phyloP scores from a whole-genome alignment of 352 stramenopile genomes.

The Chrysophaeum taylorii region DNA sequence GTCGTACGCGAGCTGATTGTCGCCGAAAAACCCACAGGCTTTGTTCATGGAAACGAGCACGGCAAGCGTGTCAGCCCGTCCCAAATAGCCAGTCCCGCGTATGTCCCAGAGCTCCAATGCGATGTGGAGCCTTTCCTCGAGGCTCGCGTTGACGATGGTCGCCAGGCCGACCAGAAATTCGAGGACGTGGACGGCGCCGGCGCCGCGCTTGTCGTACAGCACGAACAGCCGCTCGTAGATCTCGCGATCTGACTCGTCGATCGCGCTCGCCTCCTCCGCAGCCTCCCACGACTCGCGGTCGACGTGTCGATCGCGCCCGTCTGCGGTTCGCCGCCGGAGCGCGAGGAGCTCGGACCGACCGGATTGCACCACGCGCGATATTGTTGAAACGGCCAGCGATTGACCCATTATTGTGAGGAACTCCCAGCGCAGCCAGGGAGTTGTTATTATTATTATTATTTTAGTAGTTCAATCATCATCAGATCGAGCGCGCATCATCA shows the following conservation, averaged over 20 bases:
- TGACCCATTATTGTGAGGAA: too few relatives aligned
- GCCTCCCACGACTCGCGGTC: not conserved
- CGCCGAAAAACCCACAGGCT: slow-evolving; percentile 5
- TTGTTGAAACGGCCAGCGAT: not conserved
- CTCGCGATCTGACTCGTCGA: not conserved
- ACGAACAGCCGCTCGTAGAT: slow-evolving; percentile 8
- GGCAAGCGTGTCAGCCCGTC: not conserved
- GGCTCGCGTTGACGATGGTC: not conserved
- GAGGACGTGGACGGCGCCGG: not conserved
- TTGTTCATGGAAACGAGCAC: not conserved
- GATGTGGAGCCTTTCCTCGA: slow-evolving; percentile 5
- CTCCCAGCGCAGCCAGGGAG: too few relatives aligned
- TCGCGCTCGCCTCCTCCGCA: not conserved
- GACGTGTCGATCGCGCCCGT: not conserved
- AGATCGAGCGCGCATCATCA: too few relatives aligned
- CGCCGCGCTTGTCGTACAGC: slow-evolving; percentile 10
- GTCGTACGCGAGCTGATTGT: not conserved
- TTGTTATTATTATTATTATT: too few relatives aligned
- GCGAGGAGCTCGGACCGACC: not conserved
- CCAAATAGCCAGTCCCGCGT: not conserved
- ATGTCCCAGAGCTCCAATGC: not conserved
- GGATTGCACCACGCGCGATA: not conserved
- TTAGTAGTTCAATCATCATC: too few relatives aligned
- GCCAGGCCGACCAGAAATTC: not conserved
- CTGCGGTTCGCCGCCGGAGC: not conserved